These are phyloP conservation scores for Cymodocea nodosa DNA, from an alignment of 116 monocot genomes.

Conservation along the genomic window DNA sequence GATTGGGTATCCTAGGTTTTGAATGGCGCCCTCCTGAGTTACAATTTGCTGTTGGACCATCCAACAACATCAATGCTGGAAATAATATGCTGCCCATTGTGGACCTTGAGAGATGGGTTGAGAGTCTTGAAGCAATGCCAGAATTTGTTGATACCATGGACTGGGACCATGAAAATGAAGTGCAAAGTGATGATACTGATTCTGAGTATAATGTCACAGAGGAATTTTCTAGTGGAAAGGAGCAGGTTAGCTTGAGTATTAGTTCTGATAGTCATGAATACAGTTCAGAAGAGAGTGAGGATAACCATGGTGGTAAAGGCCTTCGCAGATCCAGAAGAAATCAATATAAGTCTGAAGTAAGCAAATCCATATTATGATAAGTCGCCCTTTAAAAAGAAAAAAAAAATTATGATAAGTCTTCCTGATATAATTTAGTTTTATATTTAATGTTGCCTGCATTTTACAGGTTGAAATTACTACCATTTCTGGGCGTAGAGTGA, in stretches of 20 bases:
- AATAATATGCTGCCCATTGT: constrained; percentile 59
- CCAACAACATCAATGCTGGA: constrained; percentile 44
- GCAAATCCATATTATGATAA: constrained; percentile 5
- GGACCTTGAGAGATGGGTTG: constrained; percentile 67
- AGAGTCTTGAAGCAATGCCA: constrained; percentile 53
- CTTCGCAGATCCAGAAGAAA: constrained; percentile 82
- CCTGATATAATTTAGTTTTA: neutral
- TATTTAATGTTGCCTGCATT: constrained; percentile 4
- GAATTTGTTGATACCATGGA: constrained; percentile 81
- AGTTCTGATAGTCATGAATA: constrained; percentile 49
- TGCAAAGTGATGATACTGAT: constrained; percentile 80
- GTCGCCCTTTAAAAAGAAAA: too few species aligned
- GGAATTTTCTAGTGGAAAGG: constrained; percentile 70
- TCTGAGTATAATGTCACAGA: constrained; percentile 93
- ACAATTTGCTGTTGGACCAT: constrained; percentile 82
- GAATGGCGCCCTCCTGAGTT: constrained; percentile 91
- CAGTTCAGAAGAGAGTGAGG: constrained; percentile 50
- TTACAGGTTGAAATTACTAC: constrained; percentile 59
- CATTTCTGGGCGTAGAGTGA: constrained; percentile 88
- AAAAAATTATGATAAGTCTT: neutral
- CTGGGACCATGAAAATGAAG: constrained; percentile 88
- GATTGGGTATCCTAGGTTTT: constrained; percentile 65
- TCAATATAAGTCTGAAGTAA: constrained; percentile 56
- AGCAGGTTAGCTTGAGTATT: constrained; percentile 33
- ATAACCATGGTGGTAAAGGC: constrained; percentile 23